phyloP scores from a whole-genome alignment of 2,329 filamentous ascomycete genomes.

The Cryphonectria nitschkei region DNA sequence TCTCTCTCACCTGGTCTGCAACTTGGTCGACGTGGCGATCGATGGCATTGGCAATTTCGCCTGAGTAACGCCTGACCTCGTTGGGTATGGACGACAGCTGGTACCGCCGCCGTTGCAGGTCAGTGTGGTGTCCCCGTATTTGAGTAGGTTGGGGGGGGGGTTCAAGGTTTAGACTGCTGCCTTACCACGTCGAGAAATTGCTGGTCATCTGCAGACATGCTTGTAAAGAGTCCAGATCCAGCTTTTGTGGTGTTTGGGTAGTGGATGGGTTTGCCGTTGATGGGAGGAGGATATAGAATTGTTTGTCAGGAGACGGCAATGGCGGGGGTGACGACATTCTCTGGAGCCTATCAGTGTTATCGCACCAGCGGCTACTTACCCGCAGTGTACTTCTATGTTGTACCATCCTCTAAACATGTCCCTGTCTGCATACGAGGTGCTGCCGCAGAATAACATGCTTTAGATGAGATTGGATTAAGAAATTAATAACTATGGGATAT shows the following conservation, averaged over 20 bases:
- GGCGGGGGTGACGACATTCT: slow-evolving; percentile 3
- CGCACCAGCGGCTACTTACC: background rate
- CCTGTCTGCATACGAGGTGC: too few species aligned
- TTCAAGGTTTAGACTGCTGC: background rate
- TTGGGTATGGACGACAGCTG: slow-evolving; percentile 58
- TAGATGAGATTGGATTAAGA: too few species aligned
- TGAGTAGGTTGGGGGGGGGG: too few species aligned
- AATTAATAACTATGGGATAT: background rate
- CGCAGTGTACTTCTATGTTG: background rate
- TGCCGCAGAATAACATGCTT: too few species aligned
- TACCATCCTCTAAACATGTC: too few species aligned
- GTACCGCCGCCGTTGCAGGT: background rate
- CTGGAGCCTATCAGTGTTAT: background rate
- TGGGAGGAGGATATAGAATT: background rate
- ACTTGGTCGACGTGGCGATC: slow-evolving; percentile 80
- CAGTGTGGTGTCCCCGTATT: background rate
- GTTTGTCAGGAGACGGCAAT: background rate
- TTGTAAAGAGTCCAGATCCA: background rate
- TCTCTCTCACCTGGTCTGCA: slow-evolving; percentile 71
- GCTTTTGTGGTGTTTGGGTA: background rate
- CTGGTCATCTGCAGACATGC: slow-evolving; percentile 34
- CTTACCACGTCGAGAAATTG: slow-evolving; percentile 32
- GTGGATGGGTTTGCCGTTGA: background rate
- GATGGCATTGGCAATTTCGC: slow-evolving; percentile 76
- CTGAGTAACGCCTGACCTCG: slow-evolving; percentile 72